Conservation (phyloP, 2,329 filamentous ascomycete genomes). For the Aspergillus awamori region DNA sequence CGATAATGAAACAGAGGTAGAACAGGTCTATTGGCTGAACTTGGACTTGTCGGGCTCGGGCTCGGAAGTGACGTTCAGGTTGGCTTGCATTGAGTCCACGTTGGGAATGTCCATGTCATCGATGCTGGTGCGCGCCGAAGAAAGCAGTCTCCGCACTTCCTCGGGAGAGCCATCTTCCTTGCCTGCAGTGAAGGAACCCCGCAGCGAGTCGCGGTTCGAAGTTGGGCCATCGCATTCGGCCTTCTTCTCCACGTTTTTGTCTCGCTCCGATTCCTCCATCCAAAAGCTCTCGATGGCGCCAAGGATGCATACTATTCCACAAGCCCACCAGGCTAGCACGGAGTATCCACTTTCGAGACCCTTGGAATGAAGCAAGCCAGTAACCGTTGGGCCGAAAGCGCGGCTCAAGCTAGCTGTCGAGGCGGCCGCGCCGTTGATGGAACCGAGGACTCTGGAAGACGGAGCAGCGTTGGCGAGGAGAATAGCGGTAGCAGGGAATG, state of each 20-base stretch:
- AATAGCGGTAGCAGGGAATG: constrained; percentile 88
- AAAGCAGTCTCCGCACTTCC: constrained; percentile 42
- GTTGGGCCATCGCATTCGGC: constrained; percentile 32
- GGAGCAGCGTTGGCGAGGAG: constrained; percentile 87
- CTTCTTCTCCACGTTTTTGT: constrained; percentile 46
- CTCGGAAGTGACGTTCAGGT: constrained; percentile 16
- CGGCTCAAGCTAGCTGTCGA: constrained; percentile 88
- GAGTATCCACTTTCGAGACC: constrained; percentile 81
- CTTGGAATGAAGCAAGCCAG: constrained; percentile 79
- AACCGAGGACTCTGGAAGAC: constrained; percentile 80
- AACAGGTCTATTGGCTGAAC: constrained; percentile 12
- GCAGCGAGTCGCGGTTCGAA: constrained; percentile 28
- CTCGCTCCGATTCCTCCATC: constrained; percentile 66
- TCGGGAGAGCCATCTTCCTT: constrained; percentile 31
- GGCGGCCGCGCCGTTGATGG: constrained; percentile 88
- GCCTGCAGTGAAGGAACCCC: constrained; percentile 25
- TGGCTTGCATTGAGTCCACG: constrained; percentile 26
- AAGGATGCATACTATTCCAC: constrained; percentile 71
- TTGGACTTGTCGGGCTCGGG: constrained; percentile 10
- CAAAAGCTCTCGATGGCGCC: constrained; percentile 76
- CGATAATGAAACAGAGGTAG: constrained; percentile 1
- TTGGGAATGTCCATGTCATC: constrained; percentile 36
- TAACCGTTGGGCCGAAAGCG: constrained; percentile 85
- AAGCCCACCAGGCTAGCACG: constrained; percentile 91
- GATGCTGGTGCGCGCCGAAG: constrained; percentile 37